These are phyloP conservation scores for Kokia cookei DNA, from an alignment of 441 rosid genomes.

Conservation along the genomic window DNA sequence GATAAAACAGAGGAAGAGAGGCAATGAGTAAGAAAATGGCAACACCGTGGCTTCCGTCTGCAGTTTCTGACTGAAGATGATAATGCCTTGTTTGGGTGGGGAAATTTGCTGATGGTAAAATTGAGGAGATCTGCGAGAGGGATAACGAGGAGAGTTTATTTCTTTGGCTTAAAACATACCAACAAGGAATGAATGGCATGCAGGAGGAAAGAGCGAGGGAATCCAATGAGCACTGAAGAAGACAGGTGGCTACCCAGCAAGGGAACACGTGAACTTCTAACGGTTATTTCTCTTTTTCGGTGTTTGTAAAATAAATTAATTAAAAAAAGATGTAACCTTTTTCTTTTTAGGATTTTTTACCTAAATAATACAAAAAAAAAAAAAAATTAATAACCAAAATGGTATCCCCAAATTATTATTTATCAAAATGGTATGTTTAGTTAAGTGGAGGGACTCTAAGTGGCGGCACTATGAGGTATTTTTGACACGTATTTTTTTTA, in stretches of 20 bases:
- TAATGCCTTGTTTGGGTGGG: not conserved
- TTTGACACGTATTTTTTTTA: too few species aligned
- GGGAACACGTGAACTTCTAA: slow-evolving; percentile 52
- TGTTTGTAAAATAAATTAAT: not conserved
- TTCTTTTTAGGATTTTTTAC: too few species aligned
- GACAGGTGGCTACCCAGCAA: slow-evolving; percentile 48
- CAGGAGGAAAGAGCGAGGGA: slow-evolving; percentile 13
- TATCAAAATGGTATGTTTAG: too few species aligned
- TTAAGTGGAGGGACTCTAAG: too few species aligned
- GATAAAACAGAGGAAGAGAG: slow-evolving; percentile 21
- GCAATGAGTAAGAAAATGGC: slow-evolving; percentile 11
- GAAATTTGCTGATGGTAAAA: slow-evolving; percentile 12
- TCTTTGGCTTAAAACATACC: slow-evolving; percentile 15
- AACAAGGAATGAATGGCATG: not conserved
- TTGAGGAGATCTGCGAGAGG: slow-evolving; percentile 22
- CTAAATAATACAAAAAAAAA: too few species aligned
- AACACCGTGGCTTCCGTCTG: slow-evolving; percentile 19
- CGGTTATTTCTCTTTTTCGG: slow-evolving; percentile 33
- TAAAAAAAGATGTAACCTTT: not conserved
- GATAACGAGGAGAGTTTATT: not conserved
- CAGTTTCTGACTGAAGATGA: not conserved
- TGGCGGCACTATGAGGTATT: too few species aligned
- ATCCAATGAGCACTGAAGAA: slow-evolving; percentile 28
- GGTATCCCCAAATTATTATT: too few species aligned
- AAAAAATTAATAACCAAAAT: too few species aligned